Evolutionary conservation across 179 eudicot genomes (phyloP).

Genomic region (Sideroxylon spinosum): DNA sequence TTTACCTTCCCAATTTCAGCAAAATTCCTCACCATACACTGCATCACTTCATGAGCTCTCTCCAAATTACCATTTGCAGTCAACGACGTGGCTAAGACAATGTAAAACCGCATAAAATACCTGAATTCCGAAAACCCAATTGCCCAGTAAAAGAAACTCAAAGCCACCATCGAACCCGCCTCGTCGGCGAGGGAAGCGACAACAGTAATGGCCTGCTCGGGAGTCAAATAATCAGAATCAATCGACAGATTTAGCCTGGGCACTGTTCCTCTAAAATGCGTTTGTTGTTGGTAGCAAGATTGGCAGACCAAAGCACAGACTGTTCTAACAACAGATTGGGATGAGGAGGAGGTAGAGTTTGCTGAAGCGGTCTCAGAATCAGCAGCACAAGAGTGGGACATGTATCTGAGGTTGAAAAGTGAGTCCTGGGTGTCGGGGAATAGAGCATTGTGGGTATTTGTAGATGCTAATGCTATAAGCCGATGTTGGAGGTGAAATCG

Average conservation of each 20-base stretch:
- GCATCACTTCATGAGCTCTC: slow-evolving; percentile 66
- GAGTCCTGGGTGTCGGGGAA: neutral
- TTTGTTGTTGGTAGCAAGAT: slow-evolving; percentile 49
- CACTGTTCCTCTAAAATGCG: slow-evolving; percentile 37
- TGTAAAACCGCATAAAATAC: slow-evolving; percentile 69
- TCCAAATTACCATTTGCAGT: slow-evolving; percentile 60
- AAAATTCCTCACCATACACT: slow-evolving; percentile 63
- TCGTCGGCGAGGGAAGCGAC: slow-evolving; percentile 65
- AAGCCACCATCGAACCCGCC: slow-evolving; percentile 70
- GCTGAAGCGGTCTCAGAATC: slow-evolving; percentile 1
- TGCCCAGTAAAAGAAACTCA: slow-evolving; percentile 81
- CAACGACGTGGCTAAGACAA: slow-evolving; percentile 56
- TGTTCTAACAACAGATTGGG: slow-evolving; percentile 38
- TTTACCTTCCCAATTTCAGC: slow-evolving; percentile 69
- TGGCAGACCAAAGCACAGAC: slow-evolving; percentile 54
- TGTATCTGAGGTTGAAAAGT: neutral
- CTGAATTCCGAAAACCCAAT: slow-evolving; percentile 54
- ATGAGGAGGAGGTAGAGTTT: slow-evolving; percentile 4
- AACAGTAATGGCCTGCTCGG: slow-evolving; percentile 67
- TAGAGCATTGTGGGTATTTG: neutral
- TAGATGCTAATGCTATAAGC: neutral
- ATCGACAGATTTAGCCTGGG: slow-evolving; percentile 42
- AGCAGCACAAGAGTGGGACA: neutral
- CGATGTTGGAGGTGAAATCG: slow-evolving; percentile 15
- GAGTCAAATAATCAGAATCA: slow-evolving; percentile 37